Base-by-base conservation (phyloP, 2,329 filamentous ascomycete species). In the Corinectria fuckeliana region DNA sequence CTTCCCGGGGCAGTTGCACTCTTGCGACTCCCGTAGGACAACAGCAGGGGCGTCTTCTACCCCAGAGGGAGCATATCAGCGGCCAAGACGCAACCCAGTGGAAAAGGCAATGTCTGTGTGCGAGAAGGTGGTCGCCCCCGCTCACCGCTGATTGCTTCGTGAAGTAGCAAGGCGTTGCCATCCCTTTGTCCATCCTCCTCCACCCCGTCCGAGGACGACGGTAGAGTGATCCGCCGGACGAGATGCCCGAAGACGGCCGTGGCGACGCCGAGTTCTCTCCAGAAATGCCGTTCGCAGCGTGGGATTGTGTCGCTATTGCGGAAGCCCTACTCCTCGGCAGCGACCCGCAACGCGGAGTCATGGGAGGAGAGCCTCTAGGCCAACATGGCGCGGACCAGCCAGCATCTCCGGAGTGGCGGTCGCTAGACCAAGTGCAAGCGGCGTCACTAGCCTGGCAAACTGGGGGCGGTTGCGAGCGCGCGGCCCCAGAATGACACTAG, bases 111-210 rank as follows among this genome's bases (percentile, higher is more conserved):
- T 56, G 56, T 53, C 51, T 56, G 49, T 58, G 48, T 47, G 50
- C 45, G 25, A 54, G 49, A 52, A 60, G 50, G 39, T 48, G 42
- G 41, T 44, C 44, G 51, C 56, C 50, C 55, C 57, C 50, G 47
- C 57, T 63, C 62, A 65, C 62, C 62, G 62, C 62, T 44, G 56
- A 58, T 64, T 59, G 61, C 48, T 52, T 49, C 47, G 60, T 48
- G 39, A 26, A 49, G 34, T 39, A 50, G 32, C 44, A 47, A 48
- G 38, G 26, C 42, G 32, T 39, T 45, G 50, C 51, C 52, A 45
- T 52, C 44, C 45, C 55, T 38, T 59, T 34, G 47, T 28, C 48
- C 53, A 60, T n/a, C 34, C 52, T 63, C 53, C 47, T 41, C 53
- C 50, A 54, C 39, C 39, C 52, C 49, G 21, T 21, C 55, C 56